Evolutionary conservation across 371 early-diverging fungal species (phyloP).

Genomic region (Lichtheimia ramosa): DNA sequence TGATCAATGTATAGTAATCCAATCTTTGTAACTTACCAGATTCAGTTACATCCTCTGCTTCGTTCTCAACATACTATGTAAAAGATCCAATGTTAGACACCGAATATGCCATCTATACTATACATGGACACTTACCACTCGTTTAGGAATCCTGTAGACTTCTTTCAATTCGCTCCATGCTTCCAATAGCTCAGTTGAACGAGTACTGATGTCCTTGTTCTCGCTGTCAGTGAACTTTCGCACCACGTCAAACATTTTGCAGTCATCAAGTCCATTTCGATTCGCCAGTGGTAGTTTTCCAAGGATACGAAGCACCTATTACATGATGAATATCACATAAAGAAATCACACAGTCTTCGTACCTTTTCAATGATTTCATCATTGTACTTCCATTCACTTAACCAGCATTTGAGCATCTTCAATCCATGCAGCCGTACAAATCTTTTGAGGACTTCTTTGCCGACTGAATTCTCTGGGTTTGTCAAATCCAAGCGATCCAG

Average conservation of each 20-base stretch:
- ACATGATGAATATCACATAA: slow-evolving; percentile 32
- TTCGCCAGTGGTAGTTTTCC: slow-evolving; percentile 63
- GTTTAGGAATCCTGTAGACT: slow-evolving; percentile 65
- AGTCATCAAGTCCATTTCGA: slow-evolving; percentile 72
- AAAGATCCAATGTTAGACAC: not conserved
- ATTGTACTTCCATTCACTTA: slow-evolving; percentile 49
- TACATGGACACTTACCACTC: slow-evolving; percentile 14
- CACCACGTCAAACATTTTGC: slow-evolving; percentile 56
- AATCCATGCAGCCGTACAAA: slow-evolving; percentile 49
- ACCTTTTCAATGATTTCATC: slow-evolving; percentile 33
- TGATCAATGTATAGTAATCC: not conserved
- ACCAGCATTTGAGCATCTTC: slow-evolving; percentile 51
- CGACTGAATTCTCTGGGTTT: slow-evolving; percentile 22
- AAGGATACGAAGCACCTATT: slow-evolving; percentile 43
- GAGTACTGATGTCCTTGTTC: slow-evolving; percentile 33
- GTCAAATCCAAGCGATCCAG: slow-evolving; percentile 42
- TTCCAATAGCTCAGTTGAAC: slow-evolving; percentile 35
- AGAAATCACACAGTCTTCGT: not conserved
- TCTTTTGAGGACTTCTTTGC: slow-evolving; percentile 38
- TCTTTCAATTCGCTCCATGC: slow-evolving; percentile 58
- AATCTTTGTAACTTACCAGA: not conserved
- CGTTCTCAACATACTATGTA: not conserved
- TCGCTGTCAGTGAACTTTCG: slow-evolving; percentile 39
- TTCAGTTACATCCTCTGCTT: not conserved
- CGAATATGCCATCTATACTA: not conserved